Evolutionary conservation across 768 basidiomycete species (phyloP), one percentile per base, ranked within the genome.

Genomic region (Steccherinum ochraceum): DNA sequence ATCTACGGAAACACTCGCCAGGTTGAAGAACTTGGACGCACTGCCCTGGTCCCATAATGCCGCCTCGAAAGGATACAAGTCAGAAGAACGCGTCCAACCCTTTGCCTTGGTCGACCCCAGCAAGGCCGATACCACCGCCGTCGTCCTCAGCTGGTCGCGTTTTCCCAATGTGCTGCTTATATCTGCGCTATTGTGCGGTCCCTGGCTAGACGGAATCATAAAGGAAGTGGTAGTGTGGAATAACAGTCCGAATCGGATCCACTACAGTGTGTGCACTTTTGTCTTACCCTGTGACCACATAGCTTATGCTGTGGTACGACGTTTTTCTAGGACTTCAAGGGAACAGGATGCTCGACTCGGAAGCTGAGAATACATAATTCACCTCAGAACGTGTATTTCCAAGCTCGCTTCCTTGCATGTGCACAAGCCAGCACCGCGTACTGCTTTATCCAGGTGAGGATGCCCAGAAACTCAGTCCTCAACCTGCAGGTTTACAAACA

Each of bases 81-180:
- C 43, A 20, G 43, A 45, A n/a, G 43, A n/a, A 39, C n/a, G 35
- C 35, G 35, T 39, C n/a, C n/a, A n/a, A n/a, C n/a, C n/a, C n/a
- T n/a, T n/a, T n/a, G n/a, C n/a, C n/a, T n/a, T n/a, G n/a, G n/a
- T n/a, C n/a, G n/a, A n/a, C n/a, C n/a, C n/a, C n/a, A n/a, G n/a
- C n/a, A n/a, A n/a, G 12, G 69, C 71, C 55, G 71, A 79, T 53
- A 76, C 76, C 12, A 81, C 80, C 4, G 78, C 76, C 5, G 67
- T 86, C 39, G 59, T 87, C 35, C 68, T 86, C 40, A 86, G 86
- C 62, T 86, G 84, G 85, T 80, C 78, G 45, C 75, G 82, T 16
- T 72, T 84, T 20, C 66, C 73, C 0, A 88, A 87, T 54, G 79
- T 87, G 40, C 59, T 75, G 39, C 71, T 72, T 46, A 81, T 87